A percentile compares a stretch with the other conserved stretches of the same genome.
Conservation (phyloP, 768 basidiomycete species). For the Naematelia encephala region DNA sequence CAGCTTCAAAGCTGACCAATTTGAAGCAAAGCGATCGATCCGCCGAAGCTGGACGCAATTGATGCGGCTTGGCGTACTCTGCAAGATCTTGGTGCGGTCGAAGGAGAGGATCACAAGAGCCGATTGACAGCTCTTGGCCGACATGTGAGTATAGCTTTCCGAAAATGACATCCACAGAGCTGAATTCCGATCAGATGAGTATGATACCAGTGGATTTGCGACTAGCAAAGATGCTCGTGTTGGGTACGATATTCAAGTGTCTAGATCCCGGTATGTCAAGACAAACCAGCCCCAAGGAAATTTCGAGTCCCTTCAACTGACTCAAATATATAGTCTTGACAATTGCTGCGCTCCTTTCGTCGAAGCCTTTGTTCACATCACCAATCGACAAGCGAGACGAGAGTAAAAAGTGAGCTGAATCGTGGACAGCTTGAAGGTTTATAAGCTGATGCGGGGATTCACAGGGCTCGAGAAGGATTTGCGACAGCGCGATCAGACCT, state of each 20-base stretch:
- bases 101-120: conserved; percentile 54
- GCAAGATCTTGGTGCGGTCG: conserved; percentile 73
- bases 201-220: conserved; percentile 83
- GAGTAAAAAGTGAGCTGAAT: conserved; percentile 60
- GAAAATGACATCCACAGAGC: not conserved
- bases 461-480: conserved; percentile 71
- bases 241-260: conserved; percentile 78
- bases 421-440: not conserved
- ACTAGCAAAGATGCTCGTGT: conserved; percentile 88
- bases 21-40: conserved; percentile 68
- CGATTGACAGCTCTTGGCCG: conserved; percentile 75
- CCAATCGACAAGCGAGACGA: conserved; percentile 83
- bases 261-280: conserved; percentile 58
- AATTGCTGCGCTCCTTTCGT: conserved; percentile 75
- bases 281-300: too few species aligned
- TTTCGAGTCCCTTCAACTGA: not conserved
- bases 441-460: not conserved
- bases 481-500: conserved; percentile 73
- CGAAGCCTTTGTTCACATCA: conserved; percentile 77
- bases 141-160: conserved; percentile 58
- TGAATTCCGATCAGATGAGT: conserved; percentile 38
- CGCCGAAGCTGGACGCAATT: conserved; percentile 71
- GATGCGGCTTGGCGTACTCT: conserved; percentile 71
- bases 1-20: not conserved
- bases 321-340: conserved; percentile 58